Evolutionary conservation across 805 yeast genomes (phyloP).

Genomic region (Lipomyces starkeyi): DNA sequence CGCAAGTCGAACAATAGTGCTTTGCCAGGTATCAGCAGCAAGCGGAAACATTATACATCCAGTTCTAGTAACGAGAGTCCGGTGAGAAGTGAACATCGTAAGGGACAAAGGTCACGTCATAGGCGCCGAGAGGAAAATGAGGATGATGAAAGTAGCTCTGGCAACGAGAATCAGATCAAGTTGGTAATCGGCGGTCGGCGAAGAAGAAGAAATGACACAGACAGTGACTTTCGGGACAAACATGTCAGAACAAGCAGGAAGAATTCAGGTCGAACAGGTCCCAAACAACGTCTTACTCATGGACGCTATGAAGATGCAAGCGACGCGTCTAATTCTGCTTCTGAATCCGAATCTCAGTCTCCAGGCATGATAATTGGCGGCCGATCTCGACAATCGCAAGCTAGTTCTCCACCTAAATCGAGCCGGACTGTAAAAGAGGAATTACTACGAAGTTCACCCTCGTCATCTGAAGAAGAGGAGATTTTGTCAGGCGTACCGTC

Average conservation of each 20-base stretch:
- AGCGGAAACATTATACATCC: neutral
- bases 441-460: neutral
- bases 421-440: neutral
- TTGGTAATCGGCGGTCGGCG: neutral
- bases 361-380: neutral
- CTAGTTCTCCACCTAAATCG: neutral
- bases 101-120: neutral
- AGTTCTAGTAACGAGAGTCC: neutral
- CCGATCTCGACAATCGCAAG: neutral
- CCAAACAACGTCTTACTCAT: neutral
- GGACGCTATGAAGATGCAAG: neutral
- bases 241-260: neutral
- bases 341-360: neutral
- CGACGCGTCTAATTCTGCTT: neutral
- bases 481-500: neutral
- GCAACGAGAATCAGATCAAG: neutral
- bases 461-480: neutral
- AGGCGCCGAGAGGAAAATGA: neutral
- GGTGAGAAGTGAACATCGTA: neutral
- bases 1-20: neutral
- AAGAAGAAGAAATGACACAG: neutral
- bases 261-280: neutral
- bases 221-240: neutral
- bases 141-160: neutral
- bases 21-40: neutral